Percentiles rank a stretch among this genome's conserved stretches.
phyloP scores from a whole-genome alignment of 208 protist genomes.

The Wallacemonas sp. region DNA sequence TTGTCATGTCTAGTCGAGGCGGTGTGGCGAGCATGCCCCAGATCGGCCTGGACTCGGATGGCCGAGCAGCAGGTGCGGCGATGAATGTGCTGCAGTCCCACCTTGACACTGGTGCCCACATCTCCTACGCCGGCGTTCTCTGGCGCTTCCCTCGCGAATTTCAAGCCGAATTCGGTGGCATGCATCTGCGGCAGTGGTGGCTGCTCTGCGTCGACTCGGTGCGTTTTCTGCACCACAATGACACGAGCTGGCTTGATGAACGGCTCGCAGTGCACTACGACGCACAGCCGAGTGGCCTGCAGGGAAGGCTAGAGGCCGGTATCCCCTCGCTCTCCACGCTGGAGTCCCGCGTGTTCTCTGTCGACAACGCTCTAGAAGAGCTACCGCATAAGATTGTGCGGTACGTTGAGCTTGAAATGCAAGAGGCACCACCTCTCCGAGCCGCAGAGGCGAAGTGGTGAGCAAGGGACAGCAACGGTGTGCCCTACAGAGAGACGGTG shows the following conservation, averaged over 20 bases:
- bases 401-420: conserved; percentile 28
- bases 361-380: conserved; percentile 34
- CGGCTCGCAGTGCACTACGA: conserved; percentile 40
- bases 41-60: no score
- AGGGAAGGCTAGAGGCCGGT: conserved; percentile 24
- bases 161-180: conserved; percentile 38
- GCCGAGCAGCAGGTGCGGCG: no score
- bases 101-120: conserved; percentile 17
- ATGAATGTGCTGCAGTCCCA: background rate
- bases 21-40: no score
- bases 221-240: conserved; percentile 10
- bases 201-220: conserved; percentile 29
- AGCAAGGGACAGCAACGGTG: background rate
- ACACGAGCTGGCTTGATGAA: conserved; percentile 23
- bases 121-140: conserved; percentile 29
- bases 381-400: conserved; percentile 36
- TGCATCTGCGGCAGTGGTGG: conserved; percentile 41
- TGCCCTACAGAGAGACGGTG: no score
- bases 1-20: background rate
- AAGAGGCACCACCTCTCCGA: conserved; percentile 3
- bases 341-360: conserved; percentile 23
- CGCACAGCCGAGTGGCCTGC: conserved; percentile 28
- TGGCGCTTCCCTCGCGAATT: conserved; percentile 44
- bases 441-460: conserved; percentile 9
- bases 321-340: conserved; percentile 28